phyloP scores from a whole-genome alignment of 1,284 basidiomycete species.

The Acaromyces ingoldii region DNA sequence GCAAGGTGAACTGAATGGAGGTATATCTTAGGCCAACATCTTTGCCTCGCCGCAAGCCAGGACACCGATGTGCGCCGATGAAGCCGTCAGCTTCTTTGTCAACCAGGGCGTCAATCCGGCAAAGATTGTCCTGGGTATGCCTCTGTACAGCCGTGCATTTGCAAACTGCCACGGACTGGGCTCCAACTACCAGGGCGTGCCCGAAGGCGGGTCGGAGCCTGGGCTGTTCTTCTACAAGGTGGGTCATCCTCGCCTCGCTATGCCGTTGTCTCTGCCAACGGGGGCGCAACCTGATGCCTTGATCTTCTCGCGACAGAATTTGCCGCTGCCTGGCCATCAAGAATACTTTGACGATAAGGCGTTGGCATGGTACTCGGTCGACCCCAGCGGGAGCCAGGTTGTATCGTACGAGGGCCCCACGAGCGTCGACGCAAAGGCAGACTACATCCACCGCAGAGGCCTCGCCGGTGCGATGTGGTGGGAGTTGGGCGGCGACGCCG shows the following conservation, averaged over 20 bases:
- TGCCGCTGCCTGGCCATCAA: slow-evolving; percentile 67
- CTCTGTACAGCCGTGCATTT: slow-evolving; percentile 66
- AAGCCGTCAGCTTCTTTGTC: slow-evolving; percentile 65
- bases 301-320: slow-evolving; percentile 46
- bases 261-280: no score
- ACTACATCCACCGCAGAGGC: slow-evolving; percentile 66
- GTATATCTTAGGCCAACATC: slow-evolving; percentile 70
- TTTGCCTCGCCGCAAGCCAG: slow-evolving; percentile 56
- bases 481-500: slow-evolving; percentile 51
- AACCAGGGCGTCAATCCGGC: slow-evolving; percentile 63
- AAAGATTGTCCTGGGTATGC: slow-evolving; percentile 72
- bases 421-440: slow-evolving; percentile 66
- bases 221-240: slow-evolving; percentile 63
- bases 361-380: slow-evolving; percentile 69
- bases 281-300: no score
- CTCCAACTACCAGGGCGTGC: slow-evolving; percentile 68
- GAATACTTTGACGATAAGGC: slow-evolving; percentile 67
- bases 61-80: no score
- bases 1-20: no score
- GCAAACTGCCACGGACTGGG: slow-evolving; percentile 72
- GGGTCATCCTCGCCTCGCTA: no score
- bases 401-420: slow-evolving; percentile 72
- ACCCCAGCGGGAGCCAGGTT: slow-evolving; percentile 66
- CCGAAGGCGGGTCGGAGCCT: slow-evolving; percentile 65
- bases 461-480: slow-evolving; percentile 72